Percentiles rank a stretch among this genome's conserved stretches.
Conservation (phyloP, 2,329 filamentous ascomycete species). For the Harringtonia aguacate region DNA sequence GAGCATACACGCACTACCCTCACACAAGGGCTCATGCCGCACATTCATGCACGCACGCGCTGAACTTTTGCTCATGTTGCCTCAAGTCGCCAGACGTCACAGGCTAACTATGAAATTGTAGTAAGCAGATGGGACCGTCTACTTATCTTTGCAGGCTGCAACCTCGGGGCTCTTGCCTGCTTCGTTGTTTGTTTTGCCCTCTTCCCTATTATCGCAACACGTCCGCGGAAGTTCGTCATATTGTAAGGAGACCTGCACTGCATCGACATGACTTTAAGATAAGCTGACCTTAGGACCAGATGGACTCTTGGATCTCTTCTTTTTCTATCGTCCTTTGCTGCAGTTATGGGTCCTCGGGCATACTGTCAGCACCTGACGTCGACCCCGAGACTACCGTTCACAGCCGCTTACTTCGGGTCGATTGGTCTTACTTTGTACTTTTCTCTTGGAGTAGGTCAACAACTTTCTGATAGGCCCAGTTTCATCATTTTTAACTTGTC, state of each 20-base stretch:
- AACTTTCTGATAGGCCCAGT: neutral
- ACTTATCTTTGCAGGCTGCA: constrained; percentile 84
- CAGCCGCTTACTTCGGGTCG: constrained; percentile 87
- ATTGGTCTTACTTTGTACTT: constrained; percentile 87
- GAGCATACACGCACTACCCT: no score
- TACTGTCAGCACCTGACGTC: constrained; percentile 82
- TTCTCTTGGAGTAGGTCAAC: constrained; percentile 60
- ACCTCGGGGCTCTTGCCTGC: constrained; percentile 78
- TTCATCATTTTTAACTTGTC: neutral
- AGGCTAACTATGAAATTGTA: constrained; percentile 28
- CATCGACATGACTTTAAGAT: neutral
- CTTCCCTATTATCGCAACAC: constrained; percentile 70
- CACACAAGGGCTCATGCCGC: no score
- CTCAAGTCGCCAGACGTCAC: neutral
- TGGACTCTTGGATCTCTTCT: constrained; percentile 90
- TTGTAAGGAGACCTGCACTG: constrained; percentile 57
- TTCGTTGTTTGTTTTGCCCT: constrained; percentile 90
- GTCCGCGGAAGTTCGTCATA: constrained; percentile 89
- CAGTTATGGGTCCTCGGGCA: constrained; percentile 80
- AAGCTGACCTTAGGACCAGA: constrained; percentile 35
- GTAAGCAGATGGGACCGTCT: constrained; percentile 97
- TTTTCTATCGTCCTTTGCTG: constrained; percentile 86
- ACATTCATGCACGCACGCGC: no score
- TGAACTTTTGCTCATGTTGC: no score
- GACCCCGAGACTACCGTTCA: constrained; percentile 78